A percentile compares a stretch with the other conserved stretches of the same genome.
phyloP scores from a whole-genome alignment of 1,139 yeast species.

The Pichia sp. region DNA sequence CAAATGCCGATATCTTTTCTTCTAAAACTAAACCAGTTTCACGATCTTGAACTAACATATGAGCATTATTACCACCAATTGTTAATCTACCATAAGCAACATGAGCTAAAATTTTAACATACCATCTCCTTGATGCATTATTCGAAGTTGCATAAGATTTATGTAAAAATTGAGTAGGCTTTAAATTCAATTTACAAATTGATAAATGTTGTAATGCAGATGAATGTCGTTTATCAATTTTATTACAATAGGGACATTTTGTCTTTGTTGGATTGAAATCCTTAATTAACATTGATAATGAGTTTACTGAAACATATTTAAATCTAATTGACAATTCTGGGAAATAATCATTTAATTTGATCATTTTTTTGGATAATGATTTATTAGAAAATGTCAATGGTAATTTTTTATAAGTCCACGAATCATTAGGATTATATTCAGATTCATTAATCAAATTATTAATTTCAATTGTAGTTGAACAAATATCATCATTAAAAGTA shows the following conservation, averaged over 20 bases:
- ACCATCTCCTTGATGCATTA: slow-evolving; percentile 86
- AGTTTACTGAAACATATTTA: slow-evolving; percentile 43
- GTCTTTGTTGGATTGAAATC: slow-evolving; percentile 11
- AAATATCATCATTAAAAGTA: slow-evolving; percentile 79
- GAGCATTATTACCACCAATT: slow-evolving; percentile 87
- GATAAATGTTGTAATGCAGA: slow-evolving; percentile 85
- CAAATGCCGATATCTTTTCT: slow-evolving; percentile 87
- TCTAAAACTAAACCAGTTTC: slow-evolving; percentile 80
- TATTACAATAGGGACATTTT: slow-evolving; percentile 16
- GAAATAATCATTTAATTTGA: slow-evolving; percentile 30
- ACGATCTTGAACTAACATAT: slow-evolving; percentile 88
- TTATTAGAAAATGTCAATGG: slow-evolving; percentile 49
- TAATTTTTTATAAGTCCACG: slow-evolving; percentile 15
- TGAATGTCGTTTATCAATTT: slow-evolving; percentile 19
- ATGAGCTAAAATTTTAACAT: slow-evolving; percentile 71
- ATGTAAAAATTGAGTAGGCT: slow-evolving; percentile 37
- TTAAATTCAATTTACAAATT: slow-evolving; percentile 61
- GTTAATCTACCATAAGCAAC: slow-evolving; percentile 83
- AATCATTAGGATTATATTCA: slow-evolving; percentile 3
- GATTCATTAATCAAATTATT: slow-evolving; percentile 16
- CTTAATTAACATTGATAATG: slow-evolving; percentile 2
- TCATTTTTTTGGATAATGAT: slow-evolving; percentile 33
- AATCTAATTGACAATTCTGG: slow-evolving; percentile 59
- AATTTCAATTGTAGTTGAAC: slow-evolving; percentile 43
- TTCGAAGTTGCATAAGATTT: slow-evolving; percentile 73